These are phyloP conservation scores for Leccinum subatratum DNA, from an alignment of 1,284 basidiomycete genomes.

Conservation along the genomic window DNA sequence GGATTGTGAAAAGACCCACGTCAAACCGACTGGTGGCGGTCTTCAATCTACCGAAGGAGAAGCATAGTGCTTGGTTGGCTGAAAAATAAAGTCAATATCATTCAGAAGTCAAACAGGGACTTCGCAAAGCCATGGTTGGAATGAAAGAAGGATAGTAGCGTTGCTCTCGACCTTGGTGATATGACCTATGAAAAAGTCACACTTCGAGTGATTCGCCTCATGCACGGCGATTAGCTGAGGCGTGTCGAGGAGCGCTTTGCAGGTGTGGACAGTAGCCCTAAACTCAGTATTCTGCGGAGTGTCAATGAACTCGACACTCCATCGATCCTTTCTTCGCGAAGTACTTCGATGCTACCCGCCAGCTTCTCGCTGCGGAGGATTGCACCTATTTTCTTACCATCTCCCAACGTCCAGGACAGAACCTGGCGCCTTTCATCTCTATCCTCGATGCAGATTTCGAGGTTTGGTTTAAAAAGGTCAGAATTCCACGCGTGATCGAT, in stretches of 20 bases:
- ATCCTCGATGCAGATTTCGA: slow-evolving; percentile 90
- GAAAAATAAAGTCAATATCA: slow-evolving; percentile 86
- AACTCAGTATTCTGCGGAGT: slow-evolving; percentile 87
- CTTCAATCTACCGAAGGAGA: slow-evolving; percentile 93
- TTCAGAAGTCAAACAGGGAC: slow-evolving; percentile 89
- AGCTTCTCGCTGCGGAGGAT: slow-evolving; percentile 93
- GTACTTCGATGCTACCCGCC: slow-evolving; percentile 78
- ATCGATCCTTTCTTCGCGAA: slow-evolving; percentile 76
- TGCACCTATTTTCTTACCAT: slow-evolving; percentile 94
- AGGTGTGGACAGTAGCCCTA: slow-evolving; percentile 78
- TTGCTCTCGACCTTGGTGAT: slow-evolving; percentile 83
- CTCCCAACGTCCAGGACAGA: slow-evolving; percentile 91
- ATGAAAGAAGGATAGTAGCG: slow-evolving; percentile 84
- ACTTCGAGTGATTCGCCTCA: slow-evolving; percentile 84
- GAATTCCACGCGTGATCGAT: slow-evolving; percentile 18
- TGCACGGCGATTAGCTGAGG: slow-evolving; percentile 97
- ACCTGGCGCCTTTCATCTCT: slow-evolving; percentile 98
- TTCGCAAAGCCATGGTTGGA: slow-evolving; percentile 98
- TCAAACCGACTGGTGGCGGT: slow-evolving; percentile 94
- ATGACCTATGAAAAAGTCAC: slow-evolving; percentile 99
- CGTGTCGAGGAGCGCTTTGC: slow-evolving; percentile 97
- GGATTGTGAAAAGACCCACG: slow-evolving; percentile 93
- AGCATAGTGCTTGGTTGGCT: slow-evolving; percentile 82
- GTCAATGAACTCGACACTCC: slow-evolving; percentile 85
- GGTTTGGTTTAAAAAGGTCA: slow-evolving; percentile 97